Evolutionary conservation across 768 basidiomycete species (phyloP).

Genomic region (Mycena capillaripes): DNA sequence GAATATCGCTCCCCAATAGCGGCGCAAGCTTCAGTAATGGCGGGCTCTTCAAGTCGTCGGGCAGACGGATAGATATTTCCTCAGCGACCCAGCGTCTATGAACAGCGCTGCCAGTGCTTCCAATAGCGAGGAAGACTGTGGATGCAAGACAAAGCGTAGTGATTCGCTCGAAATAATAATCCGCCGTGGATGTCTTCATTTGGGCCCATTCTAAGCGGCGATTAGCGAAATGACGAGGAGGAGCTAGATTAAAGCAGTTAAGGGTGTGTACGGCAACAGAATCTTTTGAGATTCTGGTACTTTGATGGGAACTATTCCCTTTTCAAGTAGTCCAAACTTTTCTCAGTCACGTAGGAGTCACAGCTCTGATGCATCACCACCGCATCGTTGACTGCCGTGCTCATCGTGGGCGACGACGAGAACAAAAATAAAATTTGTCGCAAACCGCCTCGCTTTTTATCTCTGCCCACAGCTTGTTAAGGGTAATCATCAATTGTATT

Average conservation of each 20-base stretch:
- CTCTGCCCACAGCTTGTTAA: too few species aligned
- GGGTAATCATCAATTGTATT: too few species aligned
- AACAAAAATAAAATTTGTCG: too few species aligned
- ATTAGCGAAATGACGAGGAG: background rate
- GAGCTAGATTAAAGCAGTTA: background rate
- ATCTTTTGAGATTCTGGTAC: too few species aligned
- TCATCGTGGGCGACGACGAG: too few species aligned
- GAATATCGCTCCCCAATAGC: slow-evolving; percentile 21
- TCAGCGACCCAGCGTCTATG: slow-evolving; percentile 43
- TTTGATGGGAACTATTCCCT: too few species aligned
- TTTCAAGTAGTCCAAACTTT: too few species aligned
- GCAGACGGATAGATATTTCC: slow-evolving; percentile 12
- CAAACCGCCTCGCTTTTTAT: too few species aligned
- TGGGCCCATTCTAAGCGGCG: background rate
- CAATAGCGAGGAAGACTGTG: slow-evolving; percentile 45
- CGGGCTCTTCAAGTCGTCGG: slow-evolving; percentile 26
- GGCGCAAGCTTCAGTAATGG: slow-evolving; percentile 15
- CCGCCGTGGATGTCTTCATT: background rate
- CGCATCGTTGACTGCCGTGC: too few species aligned
- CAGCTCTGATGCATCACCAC: too few species aligned
- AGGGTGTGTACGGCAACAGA: too few species aligned
- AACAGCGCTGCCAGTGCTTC: slow-evolving; percentile 50
- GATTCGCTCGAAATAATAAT: slow-evolving; percentile 44
- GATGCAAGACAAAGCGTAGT: slow-evolving; percentile 38
- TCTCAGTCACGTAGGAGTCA: too few species aligned